These are phyloP conservation scores for Musa beccarii DNA, from an alignment of 176 grass and related monocot species.

Conservation along the genomic window DNA sequence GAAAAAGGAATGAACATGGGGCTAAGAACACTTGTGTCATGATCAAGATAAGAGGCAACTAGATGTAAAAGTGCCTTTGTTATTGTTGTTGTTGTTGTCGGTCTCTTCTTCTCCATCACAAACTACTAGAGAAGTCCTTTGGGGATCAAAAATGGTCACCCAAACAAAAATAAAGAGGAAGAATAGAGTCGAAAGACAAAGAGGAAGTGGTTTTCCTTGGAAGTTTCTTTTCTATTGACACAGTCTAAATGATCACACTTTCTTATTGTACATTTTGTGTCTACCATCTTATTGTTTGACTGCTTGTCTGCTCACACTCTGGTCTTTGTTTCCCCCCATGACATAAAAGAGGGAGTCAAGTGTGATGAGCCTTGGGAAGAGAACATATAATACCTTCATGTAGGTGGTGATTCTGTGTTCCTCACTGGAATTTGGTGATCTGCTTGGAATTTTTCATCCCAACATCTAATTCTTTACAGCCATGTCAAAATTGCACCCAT, in stretches of 20 bases:
- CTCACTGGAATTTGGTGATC: neutral
- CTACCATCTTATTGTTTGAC: conserved; percentile 46
- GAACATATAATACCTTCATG: neutral
- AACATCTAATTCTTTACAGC: neutral
- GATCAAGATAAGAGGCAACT: neutral
- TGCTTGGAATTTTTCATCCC: no score
- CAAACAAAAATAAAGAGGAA: conserved; percentile 24
- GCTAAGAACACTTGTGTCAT: conserved; percentile 11
- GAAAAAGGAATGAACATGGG: conserved; percentile 12
- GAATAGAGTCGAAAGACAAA: conserved; percentile 3
- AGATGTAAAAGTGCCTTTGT: neutral
- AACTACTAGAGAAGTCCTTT: conserved; percentile 14
- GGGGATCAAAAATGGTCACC: conserved; percentile 12
- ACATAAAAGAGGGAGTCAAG: neutral
- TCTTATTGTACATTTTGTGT: conserved; percentile 17
- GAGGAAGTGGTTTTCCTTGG: conserved; percentile 28
- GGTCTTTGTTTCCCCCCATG: neutral
- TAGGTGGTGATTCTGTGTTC: neutral
- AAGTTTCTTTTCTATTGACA: conserved; percentile 30
- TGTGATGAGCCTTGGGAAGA: conserved; percentile 33
- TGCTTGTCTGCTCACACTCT: conserved; percentile 65
- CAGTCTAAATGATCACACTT: conserved; percentile 30
- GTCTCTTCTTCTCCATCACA: conserved; percentile 2
- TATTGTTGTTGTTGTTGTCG: neutral
- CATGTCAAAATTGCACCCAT: neutral